Evolutionary conservation across 192 early-diverging fungal species (phyloP), one percentile per base, ranked within the genome.

Genomic region (Coemansia sp.): DNA sequence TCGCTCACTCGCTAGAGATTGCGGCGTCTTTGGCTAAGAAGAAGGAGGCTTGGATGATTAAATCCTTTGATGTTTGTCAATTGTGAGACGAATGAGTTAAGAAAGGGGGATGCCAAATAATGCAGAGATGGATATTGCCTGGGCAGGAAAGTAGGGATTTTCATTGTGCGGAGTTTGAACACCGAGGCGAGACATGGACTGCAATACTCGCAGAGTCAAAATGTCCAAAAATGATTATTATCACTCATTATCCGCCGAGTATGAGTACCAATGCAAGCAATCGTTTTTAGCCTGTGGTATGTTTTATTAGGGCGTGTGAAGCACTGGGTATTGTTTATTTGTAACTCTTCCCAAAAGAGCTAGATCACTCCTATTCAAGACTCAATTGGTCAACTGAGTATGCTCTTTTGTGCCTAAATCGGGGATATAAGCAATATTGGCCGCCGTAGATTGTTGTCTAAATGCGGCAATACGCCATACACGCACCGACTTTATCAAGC

Each of bases 131-230:
- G n/a, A 22, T 50, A 50, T 50, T 50, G 49, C 49, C 49, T 50
- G 49, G 49, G 49, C 49, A 50, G 20, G 7, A 50, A 50, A 50
- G 49, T 50, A 22, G 49, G 49, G 49, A 50, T 50, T 24, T n/a
- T 6, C 49, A 50, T 22, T 8, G 49, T 22, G 49, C 49, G 49
- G 49, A 50, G 49, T 50, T 50, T 20, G 49, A 50, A 50, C 49
- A 50, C 49, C 20, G 49, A 50, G 49, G 3, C 1, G 9, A 50
- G 9, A 16, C 41, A 43, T 50, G 49, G 20, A n/a, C 20, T 22
- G 20, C 49, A 60, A 60, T 60, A 36, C n/a, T 36, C 57, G 11
- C 57, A 36, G 57, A 60, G 29, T 60, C 57, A 31, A 31, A 31
- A 11, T 31, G 31, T 11, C 53, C 29, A 57, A 57, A 60, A 7